Percentiles rank a stretch among this genome's conserved stretches.
phyloP scores from a whole-genome alignment of 495 filamentous ascomycete genomes.

The Trichoderma virens region DNA sequence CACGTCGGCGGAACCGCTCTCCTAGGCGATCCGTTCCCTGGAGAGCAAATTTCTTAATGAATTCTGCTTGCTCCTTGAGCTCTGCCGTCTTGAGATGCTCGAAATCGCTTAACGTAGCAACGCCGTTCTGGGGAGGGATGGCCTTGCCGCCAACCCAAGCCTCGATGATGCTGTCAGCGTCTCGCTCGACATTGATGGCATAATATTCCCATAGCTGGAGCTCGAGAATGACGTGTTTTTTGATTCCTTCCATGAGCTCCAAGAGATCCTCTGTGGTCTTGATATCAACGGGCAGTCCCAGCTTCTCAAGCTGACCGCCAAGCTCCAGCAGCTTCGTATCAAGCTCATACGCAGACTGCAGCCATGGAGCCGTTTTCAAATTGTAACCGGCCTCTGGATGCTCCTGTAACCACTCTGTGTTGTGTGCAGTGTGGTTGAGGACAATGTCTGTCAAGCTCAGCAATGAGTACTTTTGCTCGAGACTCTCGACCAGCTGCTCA shows the following conservation, averaged over 20 bases:
- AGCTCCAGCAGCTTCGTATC: conserved; percentile 79
- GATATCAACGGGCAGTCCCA: conserved; percentile 68
- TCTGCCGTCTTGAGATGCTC: conserved; percentile 34
- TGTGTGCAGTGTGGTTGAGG: conserved; percentile 96
- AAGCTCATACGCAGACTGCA: conserved; percentile 78
- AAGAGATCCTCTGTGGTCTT: conserved; percentile 65
- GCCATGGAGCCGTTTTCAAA: conserved; percentile 83
- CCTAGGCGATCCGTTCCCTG: conserved; percentile 62
- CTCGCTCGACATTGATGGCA: conserved; percentile 67
- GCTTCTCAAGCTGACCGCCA: conserved; percentile 54
- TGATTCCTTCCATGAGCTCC: conserved; percentile 75
- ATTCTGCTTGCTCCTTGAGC: conserved; percentile 44
- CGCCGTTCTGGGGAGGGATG: conserved; percentile 32
- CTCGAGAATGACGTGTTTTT: conserved; percentile 65
- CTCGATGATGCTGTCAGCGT: conserved; percentile 58
- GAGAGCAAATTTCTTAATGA: conserved; percentile 51
- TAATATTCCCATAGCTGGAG: conserved; percentile 92
- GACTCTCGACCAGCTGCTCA: conserved; percentile 61
- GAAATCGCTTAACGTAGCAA: conserved; percentile 34
- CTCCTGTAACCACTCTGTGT: conserved; percentile 87
- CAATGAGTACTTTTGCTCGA: conserved; percentile 79
- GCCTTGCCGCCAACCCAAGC: conserved; percentile 58
- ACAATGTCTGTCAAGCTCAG: conserved; percentile 93
- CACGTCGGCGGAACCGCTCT: conserved; percentile 62
- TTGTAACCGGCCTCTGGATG: conserved; percentile 98